Conservation (phyloP, 2,329 filamentous ascomycete genomes). For the Exophiala lecanii-corni region DNA sequence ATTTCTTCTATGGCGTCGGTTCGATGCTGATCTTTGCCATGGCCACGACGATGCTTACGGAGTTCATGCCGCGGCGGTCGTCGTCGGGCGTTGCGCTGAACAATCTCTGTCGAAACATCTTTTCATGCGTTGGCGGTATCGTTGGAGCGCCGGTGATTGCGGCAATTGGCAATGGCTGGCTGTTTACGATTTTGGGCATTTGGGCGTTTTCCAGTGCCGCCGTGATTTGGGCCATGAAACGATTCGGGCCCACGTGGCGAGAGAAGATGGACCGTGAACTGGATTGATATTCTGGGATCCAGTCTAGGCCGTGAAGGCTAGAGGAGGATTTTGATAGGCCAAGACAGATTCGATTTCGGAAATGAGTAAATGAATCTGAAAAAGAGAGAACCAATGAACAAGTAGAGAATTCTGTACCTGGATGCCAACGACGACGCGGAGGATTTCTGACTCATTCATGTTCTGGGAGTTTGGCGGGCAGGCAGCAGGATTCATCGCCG, state of each 20-base stretch:
- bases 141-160: conserved; percentile 66
- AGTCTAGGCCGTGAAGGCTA: no score
- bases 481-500: no score
- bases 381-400: no score
- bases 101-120: conserved; percentile 75
- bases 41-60: conserved; percentile 76
- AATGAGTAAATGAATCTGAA: conserved; percentile 1
- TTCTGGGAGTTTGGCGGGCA: no score
- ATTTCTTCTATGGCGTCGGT: conserved; percentile 70
- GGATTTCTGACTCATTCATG: no score
- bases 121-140: conserved; percentile 66
- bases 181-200: conserved; percentile 61
- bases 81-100: conserved; percentile 67
- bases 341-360: no score
- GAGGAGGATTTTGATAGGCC: no score
- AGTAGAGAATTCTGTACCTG: no score
- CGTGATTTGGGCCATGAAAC: conserved; percentile 54
- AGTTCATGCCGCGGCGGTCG: conserved; percentile 70
- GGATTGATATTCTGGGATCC: conserved; percentile 3
- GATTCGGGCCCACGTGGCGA: conserved; percentile 25
- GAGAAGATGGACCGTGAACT: conserved; percentile 24
- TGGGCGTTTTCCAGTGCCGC: conserved; percentile 56
- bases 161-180: conserved; percentile 69
- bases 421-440: no score
- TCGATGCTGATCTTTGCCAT: conserved; percentile 74